A percentile compares a stretch with the other conserved stretches of the same genome.
Evolutionary conservation across 805 yeast species (phyloP).

Genomic region (Schwanniomyces yamadae): DNA sequence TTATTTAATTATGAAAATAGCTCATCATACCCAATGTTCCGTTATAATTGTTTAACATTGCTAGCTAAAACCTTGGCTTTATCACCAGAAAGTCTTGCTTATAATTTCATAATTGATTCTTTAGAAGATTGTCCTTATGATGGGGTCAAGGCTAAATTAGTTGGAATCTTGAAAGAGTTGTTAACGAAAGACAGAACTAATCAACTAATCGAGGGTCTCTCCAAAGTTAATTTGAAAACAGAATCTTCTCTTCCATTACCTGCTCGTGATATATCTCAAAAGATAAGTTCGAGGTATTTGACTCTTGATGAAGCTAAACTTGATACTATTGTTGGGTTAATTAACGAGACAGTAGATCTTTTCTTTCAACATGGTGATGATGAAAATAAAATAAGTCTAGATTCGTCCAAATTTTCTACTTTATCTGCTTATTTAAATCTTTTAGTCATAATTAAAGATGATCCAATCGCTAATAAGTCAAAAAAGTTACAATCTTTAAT

Average conservation of each 20-base stretch:
- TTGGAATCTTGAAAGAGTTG: constrained; percentile 71
- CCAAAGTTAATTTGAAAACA: constrained; percentile 4
- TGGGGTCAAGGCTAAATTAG: constrained; percentile 55
- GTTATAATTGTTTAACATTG: constrained; percentile 53
- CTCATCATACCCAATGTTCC: constrained; percentile 29
- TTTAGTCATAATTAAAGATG: constrained; percentile 31
- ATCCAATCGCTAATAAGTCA: constrained; percentile 16
- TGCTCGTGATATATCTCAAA: constrained; percentile 15
- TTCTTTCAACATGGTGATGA: too few species aligned
- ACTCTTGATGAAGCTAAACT: too few species aligned
- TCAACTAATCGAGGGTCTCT: constrained; percentile 11
- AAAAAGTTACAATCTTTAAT: constrained; percentile 15
- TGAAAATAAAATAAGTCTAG: constrained; percentile 16
- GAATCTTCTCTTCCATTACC: constrained; percentile 35
- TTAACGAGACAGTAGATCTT: constrained; percentile 38
- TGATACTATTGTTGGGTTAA: too few species aligned
- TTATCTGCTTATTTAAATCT: constrained; percentile 60
- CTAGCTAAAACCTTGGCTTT: constrained; percentile 61
- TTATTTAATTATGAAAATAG: constrained; percentile 18
- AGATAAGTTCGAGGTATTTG: constrained; percentile 38
- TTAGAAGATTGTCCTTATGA: constrained; percentile 65
- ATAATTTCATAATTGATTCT: constrained; percentile 61
- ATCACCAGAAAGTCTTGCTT: constrained; percentile 55
- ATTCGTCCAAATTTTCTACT: constrained; percentile 35
- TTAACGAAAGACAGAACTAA: constrained; percentile 35